Evolutionary conservation across 805 yeast species (phyloP).

Genomic region (Zygoascus biomembranicola): DNA sequence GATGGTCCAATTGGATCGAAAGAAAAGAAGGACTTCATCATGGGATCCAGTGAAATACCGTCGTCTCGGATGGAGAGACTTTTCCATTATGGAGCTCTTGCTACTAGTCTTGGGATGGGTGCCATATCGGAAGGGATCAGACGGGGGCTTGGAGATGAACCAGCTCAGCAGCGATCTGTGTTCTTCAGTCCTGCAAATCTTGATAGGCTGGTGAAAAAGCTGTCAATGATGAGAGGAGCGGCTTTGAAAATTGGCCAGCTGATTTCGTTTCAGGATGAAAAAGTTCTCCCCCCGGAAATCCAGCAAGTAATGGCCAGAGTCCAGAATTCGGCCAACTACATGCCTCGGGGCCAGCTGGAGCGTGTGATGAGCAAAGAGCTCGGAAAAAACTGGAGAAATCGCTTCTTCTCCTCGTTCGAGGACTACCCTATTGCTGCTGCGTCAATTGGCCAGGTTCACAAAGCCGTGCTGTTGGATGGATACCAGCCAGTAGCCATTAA

Average conservation of each 20-base stretch:
- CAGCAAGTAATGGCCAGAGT: conserved; percentile 74
- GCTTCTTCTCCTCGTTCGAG: conserved; percentile 62
- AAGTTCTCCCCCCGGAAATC: conserved; percentile 75
- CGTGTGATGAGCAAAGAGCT: conserved; percentile 63
- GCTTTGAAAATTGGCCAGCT: conserved; percentile 96
- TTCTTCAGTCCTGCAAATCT: conserved; percentile 75
- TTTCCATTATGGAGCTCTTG: conserved; percentile 87
- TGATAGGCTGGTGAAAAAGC: conserved; percentile 78
- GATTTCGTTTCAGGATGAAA: conserved; percentile 87
- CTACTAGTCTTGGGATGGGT: conserved; percentile 84
- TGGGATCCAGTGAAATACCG: conserved; percentile 70
- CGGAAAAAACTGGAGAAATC: conserved; percentile 69
- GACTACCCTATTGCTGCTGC: conserved; percentile 95
- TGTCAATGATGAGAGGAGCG: conserved; percentile 97
- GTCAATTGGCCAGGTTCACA: conserved; percentile 94
- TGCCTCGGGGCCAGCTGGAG: conserved; percentile 89
- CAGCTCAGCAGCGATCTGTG: conserved; percentile 29
- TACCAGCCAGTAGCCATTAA: conserved; percentile 77
- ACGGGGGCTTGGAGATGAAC: conserved; percentile 35
- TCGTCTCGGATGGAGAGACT: conserved; percentile 78
- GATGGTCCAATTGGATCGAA: neutral
- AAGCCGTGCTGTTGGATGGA: conserved; percentile 54
- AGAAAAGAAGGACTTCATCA: conserved; percentile 32
- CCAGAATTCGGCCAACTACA: conserved; percentile 91
- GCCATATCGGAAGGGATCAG: conserved; percentile 71